A percentile compares a stretch with the other conserved stretches of the same genome.
Conservation (phyloP, 305 asterid species). For the Solanum hybrid region DNA sequence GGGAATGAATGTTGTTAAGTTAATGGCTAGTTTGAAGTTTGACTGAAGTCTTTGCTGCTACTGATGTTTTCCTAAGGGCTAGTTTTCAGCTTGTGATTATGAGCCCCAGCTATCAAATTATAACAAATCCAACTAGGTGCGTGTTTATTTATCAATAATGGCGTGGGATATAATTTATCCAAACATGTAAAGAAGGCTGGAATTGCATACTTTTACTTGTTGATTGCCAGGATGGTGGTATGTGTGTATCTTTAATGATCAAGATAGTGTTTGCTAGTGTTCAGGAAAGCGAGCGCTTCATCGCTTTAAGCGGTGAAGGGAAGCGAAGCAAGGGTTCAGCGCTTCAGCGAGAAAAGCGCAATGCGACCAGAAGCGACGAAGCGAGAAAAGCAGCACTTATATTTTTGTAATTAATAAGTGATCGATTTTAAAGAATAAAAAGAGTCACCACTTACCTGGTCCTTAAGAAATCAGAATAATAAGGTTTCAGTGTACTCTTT, state of each 20-base stretch:
- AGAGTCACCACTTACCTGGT: not conserved
- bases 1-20: not conserved
- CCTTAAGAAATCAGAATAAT: not conserved
- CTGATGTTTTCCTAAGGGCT: not conserved
- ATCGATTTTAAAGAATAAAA: not conserved
- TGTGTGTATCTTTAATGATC: not conserved
- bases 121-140: not conserved
- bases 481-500: not conserved
- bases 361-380: not conserved
- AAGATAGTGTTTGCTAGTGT: not conserved
- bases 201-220: not conserved
- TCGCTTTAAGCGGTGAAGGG: not conserved
- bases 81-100: not conserved
- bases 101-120: not conserved
- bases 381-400: not conserved
- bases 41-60: not conserved
- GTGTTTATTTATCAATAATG: not conserved
- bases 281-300: not conserved
- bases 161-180: not conserved
- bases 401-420: not conserved
- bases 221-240: not conserved
- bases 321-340: not conserved
- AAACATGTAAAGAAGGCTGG: not conserved
- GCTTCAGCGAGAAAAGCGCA: not conserved
- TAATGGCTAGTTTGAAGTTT: not conserved